Percentiles rank a stretch among this genome's conserved stretches.
Evolutionary conservation across 345 rosid species (phyloP).

Genomic region (Salix caprea): DNA sequence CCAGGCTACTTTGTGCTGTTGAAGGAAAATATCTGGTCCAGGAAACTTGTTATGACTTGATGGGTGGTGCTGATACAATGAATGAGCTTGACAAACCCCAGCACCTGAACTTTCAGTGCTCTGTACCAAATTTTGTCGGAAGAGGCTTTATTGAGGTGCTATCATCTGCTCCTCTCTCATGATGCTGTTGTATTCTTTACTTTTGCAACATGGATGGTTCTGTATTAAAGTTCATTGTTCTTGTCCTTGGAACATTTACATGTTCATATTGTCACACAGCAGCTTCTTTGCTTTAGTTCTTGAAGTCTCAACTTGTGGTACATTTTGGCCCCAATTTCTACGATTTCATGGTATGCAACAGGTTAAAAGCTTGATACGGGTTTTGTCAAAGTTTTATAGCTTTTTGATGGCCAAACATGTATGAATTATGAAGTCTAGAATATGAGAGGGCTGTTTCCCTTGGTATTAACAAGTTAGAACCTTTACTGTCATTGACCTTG

Average conservation of each 20-base stretch:
- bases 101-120: slow-evolving; percentile 56
- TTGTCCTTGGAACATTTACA: neutral
- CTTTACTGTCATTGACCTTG: neutral
- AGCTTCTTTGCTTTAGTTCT: neutral
- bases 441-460: neutral
- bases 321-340: neutral
- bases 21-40: slow-evolving; percentile 83
- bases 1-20: slow-evolving; percentile 89
- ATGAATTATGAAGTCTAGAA: neutral
- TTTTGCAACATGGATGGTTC: neutral
- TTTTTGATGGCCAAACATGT: neutral
- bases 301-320: neutral
- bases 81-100: slow-evolving; percentile 53
- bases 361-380: neutral
- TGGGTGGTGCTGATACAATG: slow-evolving; percentile 35
- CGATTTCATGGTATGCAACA: neutral
- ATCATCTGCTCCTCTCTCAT: neutral
- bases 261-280: neutral
- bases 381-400: neutral
- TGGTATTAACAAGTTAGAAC: neutral
- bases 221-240: neutral
- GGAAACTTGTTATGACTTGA: slow-evolving; percentile 44
- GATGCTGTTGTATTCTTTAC: neutral
- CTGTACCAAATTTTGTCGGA: slow-evolving; percentile 56
- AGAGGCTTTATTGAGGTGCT: slow-evolving; percentile 95